Evolutionary conservation across 257 asterid genomes (phyloP), one percentile per base, ranked within the genome.

Genomic region (Perilla frutescens): DNA sequence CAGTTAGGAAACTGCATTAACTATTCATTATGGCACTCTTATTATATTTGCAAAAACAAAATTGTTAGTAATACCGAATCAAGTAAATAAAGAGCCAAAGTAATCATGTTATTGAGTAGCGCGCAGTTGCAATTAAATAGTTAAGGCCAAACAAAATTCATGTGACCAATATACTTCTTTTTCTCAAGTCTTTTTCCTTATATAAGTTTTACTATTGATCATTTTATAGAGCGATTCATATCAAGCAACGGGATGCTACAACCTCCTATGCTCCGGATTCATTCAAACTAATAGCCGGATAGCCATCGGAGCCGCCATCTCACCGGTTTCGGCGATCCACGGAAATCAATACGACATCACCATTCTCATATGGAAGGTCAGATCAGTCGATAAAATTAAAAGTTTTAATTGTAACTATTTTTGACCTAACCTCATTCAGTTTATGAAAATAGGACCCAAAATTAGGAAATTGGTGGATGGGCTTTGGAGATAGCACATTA

Each of bases 401-500:
- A 11, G 0, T 4, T 59, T 43, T 41, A 0, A 5, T 36, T 11
- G 4, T 40, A 5, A 0, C 13, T 51, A 31, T 0, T 66, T 5
- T 3, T 8, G 15, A 40, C 54, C 77, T 15, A 53, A 54, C 15
- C 56, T 64, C 51, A 20, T 15, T 36, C 41, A 31, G 32, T 41
- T 32, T 6, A 4, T 6, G 11, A 3, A 70, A 43, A 71, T 51
- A 93, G 98, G 98, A 93, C 61, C 97, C 96, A 10, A 90, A 91
- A 61, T 48, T 91, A 41, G 98, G 98, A 40, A 89, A 89, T 77
- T 93, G 96, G 98, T 91, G 98, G 98, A 88, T 93, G 98, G 83
- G 92, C 69, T 93, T 89, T 62, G 97, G 97, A 0, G 97, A 91
- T 50, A 87, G 76, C 84, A 87, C 90, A 0, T 41, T 93, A 72